Base-by-base conservation (phyloP, 2,329 filamentous ascomycete genomes). In the Xylariaceae sp. region DNA sequence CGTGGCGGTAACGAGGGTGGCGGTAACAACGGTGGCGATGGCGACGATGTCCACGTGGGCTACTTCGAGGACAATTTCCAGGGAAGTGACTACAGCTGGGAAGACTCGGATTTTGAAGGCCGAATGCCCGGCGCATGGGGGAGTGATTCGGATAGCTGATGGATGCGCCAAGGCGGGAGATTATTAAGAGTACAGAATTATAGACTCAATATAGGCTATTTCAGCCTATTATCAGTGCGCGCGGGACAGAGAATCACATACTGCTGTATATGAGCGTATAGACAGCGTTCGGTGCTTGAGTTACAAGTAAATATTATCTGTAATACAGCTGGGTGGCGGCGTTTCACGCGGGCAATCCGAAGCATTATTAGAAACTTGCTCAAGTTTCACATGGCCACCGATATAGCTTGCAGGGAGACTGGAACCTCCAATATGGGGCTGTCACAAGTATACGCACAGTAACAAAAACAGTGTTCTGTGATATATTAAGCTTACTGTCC, bases 321-420 rank as follows among this genome's bases (percentile, higher is more conserved):
- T 34, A 36, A 44, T 44, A 41, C 42, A 44, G 34, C 38, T 36
- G 12, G 5, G 7, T n/a, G 8, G 7, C 7, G 8, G n/a, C 33
- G 53, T 56, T 54, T 54, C 53, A 50, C 8, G 31, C 26, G 18
- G 30, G 30, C 31, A 27, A 39, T 38, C 38, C 39, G 39, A 38
- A 40, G 42, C 38, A 38, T 11, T 14, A 26, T 18, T 12, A 35
- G 46, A 53, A 49, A 49, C 50, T 45, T 50, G 51, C 46, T 46
- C 45, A 50, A 26, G 53, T 56, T 54, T 56, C 53, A 56, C 40
- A n/a, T n/a, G n/a, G n/a, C n/a, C n/a, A n/a, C n/a, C n/a, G n/a
- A n/a, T n/a, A 28, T 29, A 30, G 44, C 48, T 50, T 45, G 51
- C 47, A 46, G 44, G 46, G 48, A 30, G 39, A 29, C 18, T 26